Evolutionary conservation across 306 rosid species (phyloP).

Genomic region (Echinosophora koreensis): DNA sequence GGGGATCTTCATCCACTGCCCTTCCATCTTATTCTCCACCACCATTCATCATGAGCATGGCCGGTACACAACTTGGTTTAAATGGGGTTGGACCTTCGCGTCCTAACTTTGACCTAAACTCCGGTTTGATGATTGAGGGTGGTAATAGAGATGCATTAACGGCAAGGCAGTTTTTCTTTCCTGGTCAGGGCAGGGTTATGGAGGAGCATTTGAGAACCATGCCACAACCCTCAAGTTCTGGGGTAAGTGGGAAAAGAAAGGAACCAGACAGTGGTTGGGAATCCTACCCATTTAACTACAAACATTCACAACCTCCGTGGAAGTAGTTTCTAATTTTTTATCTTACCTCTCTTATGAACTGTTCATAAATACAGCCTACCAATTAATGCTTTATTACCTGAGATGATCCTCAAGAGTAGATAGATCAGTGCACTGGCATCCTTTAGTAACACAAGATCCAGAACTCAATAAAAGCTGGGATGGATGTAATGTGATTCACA

Average conservation of each 20-base stretch:
- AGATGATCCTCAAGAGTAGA: slow-evolving; percentile 33
- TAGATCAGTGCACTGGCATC: slow-evolving; percentile 38
- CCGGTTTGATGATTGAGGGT: slow-evolving; percentile 68
- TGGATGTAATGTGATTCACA: slow-evolving; percentile 42
- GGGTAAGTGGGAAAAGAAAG: slow-evolving; percentile 79
- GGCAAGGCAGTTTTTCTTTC: slow-evolving; percentile 71
- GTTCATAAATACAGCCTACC: slow-evolving; percentile 39
- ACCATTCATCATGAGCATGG: slow-evolving; percentile 68
- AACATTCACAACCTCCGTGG: slow-evolving; percentile 51
- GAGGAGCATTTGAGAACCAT: slow-evolving; percentile 74
- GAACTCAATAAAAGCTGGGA: slow-evolving; percentile 42
- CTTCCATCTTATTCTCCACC: slow-evolving; percentile 74
- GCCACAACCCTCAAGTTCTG: slow-evolving; percentile 78
- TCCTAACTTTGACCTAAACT: slow-evolving; percentile 49
- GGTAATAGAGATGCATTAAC: slow-evolving; percentile 69
- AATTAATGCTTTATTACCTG: slow-evolving; percentile 29
- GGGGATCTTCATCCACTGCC: slow-evolving; percentile 66
- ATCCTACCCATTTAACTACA: slow-evolving; percentile 70
- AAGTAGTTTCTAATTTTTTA: slow-evolving; percentile 39
- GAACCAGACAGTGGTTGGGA: slow-evolving; percentile 96
- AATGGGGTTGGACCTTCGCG: slow-evolving; percentile 44
- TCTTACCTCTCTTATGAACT: slow-evolving; percentile 27
- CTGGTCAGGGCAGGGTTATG: slow-evolving; percentile 67
- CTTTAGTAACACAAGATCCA: slow-evolving; percentile 36
- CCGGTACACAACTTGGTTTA: slow-evolving; percentile 56